Evolutionary conservation across 306 rosid species (phyloP).

Genomic region (Lathyrus tuberosus): DNA sequence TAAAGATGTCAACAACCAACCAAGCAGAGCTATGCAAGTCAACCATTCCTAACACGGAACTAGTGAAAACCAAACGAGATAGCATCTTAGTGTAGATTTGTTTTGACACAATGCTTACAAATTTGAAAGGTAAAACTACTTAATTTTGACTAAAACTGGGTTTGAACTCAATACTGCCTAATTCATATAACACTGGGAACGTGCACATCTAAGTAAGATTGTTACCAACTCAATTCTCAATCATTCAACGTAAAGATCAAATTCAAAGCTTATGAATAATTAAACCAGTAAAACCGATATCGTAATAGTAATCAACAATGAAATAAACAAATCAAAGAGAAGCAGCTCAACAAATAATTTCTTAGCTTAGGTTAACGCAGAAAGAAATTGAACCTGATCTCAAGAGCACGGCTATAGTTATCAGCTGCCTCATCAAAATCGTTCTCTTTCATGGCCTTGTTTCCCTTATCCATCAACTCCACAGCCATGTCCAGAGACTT

Average conservation of each 20-base stretch:
- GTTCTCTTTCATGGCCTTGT: constrained; percentile 62
- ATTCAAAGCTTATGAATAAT: not conserved
- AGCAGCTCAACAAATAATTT: constrained; percentile 1
- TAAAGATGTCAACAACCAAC: not conserved
- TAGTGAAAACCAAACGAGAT: not conserved
- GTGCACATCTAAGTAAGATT: not conserved
- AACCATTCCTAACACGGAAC: constrained; percentile 16
- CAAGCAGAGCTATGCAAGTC: not conserved
- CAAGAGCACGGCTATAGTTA: constrained; percentile 90
- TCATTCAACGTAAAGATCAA: not conserved
- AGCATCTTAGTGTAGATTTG: not conserved
- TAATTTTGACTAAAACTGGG: not conserved
- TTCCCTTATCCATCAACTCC: constrained; percentile 73
- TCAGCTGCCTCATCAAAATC: constrained; percentile 82
- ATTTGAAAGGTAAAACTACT: not conserved
- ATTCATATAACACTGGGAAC: not conserved
- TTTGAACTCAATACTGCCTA: not conserved
- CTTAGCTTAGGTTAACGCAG: not conserved
- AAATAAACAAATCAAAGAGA: not conserved
- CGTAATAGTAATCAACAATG: not conserved
- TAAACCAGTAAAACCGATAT: not conserved
- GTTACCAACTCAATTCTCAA: constrained; percentile 4
- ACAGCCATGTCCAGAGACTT: constrained; percentile 59
- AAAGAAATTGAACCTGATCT: constrained; percentile 68
- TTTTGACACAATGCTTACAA: not conserved